Base-by-base conservation (phyloP, 1,139 yeast species). In the Blastobotrys raffinosifermentans region DNA sequence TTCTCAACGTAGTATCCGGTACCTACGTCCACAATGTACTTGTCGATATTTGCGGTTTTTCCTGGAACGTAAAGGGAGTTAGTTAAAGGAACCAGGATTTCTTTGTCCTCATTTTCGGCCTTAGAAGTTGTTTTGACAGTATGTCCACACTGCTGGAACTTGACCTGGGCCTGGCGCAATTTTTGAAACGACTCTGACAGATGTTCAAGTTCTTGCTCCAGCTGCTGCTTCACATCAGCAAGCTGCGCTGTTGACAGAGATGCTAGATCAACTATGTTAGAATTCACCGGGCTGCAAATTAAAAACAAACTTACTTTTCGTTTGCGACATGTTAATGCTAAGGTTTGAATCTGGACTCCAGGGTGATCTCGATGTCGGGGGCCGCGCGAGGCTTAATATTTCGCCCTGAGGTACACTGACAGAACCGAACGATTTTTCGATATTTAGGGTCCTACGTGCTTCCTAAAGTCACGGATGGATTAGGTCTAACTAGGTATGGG, bases 1-100 rank as follows among this genome's bases (percentile, higher is more conserved):
- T 91, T 93, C 52, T 86, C 96, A 20, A 87, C 93, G 57, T 75
- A 91, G 60, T 91, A 91, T 2, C 97, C 97, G 0, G 98, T 91
- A 22, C 99, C 99, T 29, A 91, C 80, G 57, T 91, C 99, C 13
- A 93, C 96, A 62, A 91, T 70, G 52, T 81, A 91, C 41, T 72
- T 77, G 45, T 80, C 73, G 32, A 73, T 73, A 45, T 80, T 74
- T 34, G 70, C 69, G 40, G 75, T 70, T 45, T 69, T 73, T 2
- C 98, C 99, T 1, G 96, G 95, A 19, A 91, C 82, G 52, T 93
- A 91, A 32, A 91, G 67, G 0, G 96, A 85, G 30, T 89, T 73
- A 1, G 97, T 86, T 47, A 93, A 69, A 4, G 99, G 98, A 1
- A 93, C 86, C 47, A 91, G 67, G 23, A 91, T 61, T 21, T 75